A percentile compares a stretch with the other conserved stretches of the same genome.
phyloP scores from a whole-genome alignment of 108 stramenopile genomes.

The Parmales sp. region DNA sequence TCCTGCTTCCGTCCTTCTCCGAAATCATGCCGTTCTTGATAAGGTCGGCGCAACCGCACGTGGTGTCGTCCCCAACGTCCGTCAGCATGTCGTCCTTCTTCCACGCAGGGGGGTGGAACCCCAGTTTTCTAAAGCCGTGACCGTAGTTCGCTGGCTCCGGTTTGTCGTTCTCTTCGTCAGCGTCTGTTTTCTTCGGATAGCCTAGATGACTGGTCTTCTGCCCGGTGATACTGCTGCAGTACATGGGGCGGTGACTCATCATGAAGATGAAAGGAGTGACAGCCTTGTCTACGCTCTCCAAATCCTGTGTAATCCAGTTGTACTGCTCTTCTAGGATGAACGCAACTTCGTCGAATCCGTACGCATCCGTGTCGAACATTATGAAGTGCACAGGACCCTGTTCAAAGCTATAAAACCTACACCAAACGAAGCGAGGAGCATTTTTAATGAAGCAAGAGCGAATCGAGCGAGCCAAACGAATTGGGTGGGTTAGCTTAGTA shows the following conservation, averaged over 20 bases:
- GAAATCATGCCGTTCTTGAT: background rate
- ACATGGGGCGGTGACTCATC: constrained; percentile 6
- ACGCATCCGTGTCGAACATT: constrained; percentile 28
- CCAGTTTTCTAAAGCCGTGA: background rate
- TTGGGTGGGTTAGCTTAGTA: too few species aligned
- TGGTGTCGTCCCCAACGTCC: background rate
- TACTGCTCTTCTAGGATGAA: background rate
- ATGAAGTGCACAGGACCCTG: constrained; percentile 32
- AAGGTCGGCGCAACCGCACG: background rate
- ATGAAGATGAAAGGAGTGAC: too few species aligned
- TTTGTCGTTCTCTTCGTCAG: background rate
- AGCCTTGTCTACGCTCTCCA: too few species aligned
- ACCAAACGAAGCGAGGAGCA: background rate
- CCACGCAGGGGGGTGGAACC: background rate
- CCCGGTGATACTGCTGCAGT: background rate
- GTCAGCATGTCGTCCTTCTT: background rate
- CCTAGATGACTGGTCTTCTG: background rate
- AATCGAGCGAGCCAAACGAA: too few species aligned
- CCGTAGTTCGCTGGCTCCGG: background rate
- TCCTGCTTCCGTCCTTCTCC: background rate
- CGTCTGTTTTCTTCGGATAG: background rate
- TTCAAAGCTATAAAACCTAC: constrained; percentile 33
- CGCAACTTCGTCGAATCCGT: background rate
- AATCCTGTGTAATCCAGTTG: too few species aligned
- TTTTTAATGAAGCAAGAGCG: too few species aligned